A percentile compares a stretch with the other conserved stretches of the same genome.
Evolutionary conservation across 176 grass and related monocot genomes (phyloP).

Genomic region (Bonia amplexicaulis): DNA sequence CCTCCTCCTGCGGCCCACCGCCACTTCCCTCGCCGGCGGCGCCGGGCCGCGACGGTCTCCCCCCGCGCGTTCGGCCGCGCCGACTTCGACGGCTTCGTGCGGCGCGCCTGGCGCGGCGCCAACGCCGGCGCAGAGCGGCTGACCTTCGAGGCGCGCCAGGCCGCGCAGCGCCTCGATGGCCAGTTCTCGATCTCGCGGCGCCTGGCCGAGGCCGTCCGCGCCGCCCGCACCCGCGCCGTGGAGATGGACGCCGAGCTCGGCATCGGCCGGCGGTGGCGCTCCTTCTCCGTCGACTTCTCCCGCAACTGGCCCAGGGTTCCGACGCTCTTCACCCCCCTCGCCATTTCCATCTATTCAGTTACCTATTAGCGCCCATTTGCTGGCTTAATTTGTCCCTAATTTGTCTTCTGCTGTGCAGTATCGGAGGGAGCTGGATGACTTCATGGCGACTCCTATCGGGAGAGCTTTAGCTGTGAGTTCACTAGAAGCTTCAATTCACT

Average conservation of each 20-base stretch:
- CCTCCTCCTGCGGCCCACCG: background rate
- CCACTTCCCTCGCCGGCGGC: background rate
- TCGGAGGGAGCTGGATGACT: slow-evolving; percentile 57
- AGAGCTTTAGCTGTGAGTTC: slow-evolving; percentile 67
- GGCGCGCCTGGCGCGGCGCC: slow-evolving; percentile 70
- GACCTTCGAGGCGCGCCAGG: slow-evolving; percentile 62
- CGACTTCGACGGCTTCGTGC: slow-evolving; percentile 64
- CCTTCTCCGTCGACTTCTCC: slow-evolving; percentile 84
- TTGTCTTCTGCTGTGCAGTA: slow-evolving; percentile 60
- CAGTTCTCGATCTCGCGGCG: slow-evolving; percentile 56
- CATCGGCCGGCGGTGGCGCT: slow-evolving; percentile 65
- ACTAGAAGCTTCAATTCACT: background rate
- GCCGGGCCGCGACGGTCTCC: background rate
- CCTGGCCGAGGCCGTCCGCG: slow-evolving; percentile 52
- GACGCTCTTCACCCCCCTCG: background rate
- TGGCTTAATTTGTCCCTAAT: slow-evolving; percentile 6
- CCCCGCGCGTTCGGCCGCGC: slow-evolving; percentile 63
- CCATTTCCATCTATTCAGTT: background rate
- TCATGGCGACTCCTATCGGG: slow-evolving; percentile 64
- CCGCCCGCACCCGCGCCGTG: slow-evolving; percentile 40
- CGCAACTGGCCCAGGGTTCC: slow-evolving; percentile 90
- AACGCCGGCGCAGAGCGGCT: slow-evolving; percentile 77
- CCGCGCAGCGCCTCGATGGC: slow-evolving; percentile 55
- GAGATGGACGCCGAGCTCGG: slow-evolving; percentile 85
- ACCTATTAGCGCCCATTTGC: background rate